These are phyloP conservation scores for Platanthera guangdongensis DNA, from an alignment of 106 monocot genomes.

Conservation along the genomic window DNA sequence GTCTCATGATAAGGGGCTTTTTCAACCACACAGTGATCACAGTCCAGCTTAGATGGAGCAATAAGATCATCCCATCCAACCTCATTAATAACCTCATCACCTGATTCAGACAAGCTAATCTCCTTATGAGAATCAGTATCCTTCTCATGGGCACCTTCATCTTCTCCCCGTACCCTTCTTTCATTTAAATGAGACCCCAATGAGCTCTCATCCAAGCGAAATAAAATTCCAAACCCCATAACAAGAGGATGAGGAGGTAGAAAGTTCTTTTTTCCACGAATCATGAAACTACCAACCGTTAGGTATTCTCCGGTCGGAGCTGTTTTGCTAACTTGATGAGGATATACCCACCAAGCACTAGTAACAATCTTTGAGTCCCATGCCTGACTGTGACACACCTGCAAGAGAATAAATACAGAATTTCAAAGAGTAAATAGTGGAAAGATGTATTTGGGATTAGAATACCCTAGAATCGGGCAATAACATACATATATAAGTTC, in stretches of 20 bases:
- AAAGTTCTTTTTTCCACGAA: slow-evolving; percentile 97
- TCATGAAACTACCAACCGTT: slow-evolving; percentile 98
- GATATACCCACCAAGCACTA: slow-evolving; percentile 99
- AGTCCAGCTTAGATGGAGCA: slow-evolving; percentile 11
- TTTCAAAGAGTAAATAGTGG: background rate
- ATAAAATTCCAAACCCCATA: slow-evolving; percentile 96
- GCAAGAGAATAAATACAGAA: slow-evolving; percentile 2
- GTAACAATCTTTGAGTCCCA: slow-evolving; percentile 99
- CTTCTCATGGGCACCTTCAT: slow-evolving; percentile 52
- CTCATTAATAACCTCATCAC: slow-evolving; percentile 28
- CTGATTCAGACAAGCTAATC: slow-evolving; percentile 35
- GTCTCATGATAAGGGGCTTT: background rate
- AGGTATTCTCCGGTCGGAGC: slow-evolving; percentile 98
- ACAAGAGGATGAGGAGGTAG: slow-evolving; percentile 94
- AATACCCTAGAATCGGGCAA: too few relatives aligned
- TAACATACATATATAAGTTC: too few relatives aligned
- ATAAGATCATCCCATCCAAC: slow-evolving; percentile 12
- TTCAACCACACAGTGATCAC: slow-evolving; percentile 6
- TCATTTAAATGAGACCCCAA: slow-evolving; percentile 92
- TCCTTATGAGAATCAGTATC: slow-evolving; percentile 28
- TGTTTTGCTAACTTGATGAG: slow-evolving; percentile 99
- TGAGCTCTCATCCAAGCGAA: slow-evolving; percentile 98
- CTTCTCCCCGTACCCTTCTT: slow-evolving; percentile 86
- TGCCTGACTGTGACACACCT: slow-evolving; percentile 98
- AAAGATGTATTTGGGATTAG: too few relatives aligned